A percentile compares a stretch with the other conserved stretches of the same genome.
These are phyloP conservation scores for Penicillium sp. DNA, from an alignment of 2,329 filamentous ascomycete species.

Conservation along the genomic window DNA sequence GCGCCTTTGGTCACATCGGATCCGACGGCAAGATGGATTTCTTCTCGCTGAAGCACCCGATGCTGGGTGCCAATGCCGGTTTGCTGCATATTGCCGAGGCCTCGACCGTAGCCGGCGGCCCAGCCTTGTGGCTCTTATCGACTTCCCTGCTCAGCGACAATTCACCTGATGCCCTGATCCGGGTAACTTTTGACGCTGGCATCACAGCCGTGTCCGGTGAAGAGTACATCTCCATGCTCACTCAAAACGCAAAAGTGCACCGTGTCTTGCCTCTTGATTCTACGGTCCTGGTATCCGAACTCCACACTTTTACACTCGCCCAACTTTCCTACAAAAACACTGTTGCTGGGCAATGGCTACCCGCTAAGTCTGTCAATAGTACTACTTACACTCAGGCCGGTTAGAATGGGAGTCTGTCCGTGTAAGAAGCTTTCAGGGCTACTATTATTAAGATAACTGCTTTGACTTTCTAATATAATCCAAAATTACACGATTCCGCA, in stretches of 20 bases:
- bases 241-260: slow-evolving; percentile 20
- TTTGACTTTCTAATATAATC: background rate
- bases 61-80: slow-evolving; percentile 18
- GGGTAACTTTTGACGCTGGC: slow-evolving; percentile 13
- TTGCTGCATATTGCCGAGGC: slow-evolving; percentile 20
- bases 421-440: background rate
- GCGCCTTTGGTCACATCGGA: slow-evolving; percentile 21
- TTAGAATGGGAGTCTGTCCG: background rate
- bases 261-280: slow-evolving; percentile 14
- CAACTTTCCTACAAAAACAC: slow-evolving; percentile 19
- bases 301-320: slow-evolving; percentile 19
- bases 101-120: slow-evolving; percentile 12
- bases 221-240: slow-evolving; percentile 20
- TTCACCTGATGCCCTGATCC: slow-evolving; percentile 18
- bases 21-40: slow-evolving; percentile 14
- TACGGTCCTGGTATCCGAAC: slow-evolving; percentile 19
- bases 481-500: background rate
- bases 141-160: slow-evolving; percentile 19
- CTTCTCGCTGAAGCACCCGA: slow-evolving; percentile 17
- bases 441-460: background rate
- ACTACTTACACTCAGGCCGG: slow-evolving; percentile 12
- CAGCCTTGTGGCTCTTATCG: slow-evolving; percentile 20
- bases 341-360: slow-evolving; percentile 18
- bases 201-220: slow-evolving; percentile 8
- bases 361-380: slow-evolving; percentile 15